phyloP scores from a whole-genome alignment of 805 yeast genomes.

The Saturnispora bothae region DNA sequence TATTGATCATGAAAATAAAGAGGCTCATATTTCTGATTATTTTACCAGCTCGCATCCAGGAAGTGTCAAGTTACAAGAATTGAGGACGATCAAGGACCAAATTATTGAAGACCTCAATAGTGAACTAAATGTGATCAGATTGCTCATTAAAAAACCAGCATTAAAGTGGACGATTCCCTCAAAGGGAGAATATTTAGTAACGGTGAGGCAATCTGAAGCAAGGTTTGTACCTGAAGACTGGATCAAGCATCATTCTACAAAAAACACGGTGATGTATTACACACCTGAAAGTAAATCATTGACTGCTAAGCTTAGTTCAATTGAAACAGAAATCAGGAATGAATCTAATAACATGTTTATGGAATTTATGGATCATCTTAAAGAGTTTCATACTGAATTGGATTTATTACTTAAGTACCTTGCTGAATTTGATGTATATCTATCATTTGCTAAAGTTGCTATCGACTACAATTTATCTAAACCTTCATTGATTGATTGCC shows the following conservation, averaged over 20 bases:
- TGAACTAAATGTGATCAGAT: conserved; percentile 41
- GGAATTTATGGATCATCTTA: conserved; percentile 31
- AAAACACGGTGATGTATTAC: conserved; percentile 60
- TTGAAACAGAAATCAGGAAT: conserved; percentile 41
- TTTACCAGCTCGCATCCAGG: conserved; percentile 37
- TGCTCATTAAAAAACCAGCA: conserved; percentile 23
- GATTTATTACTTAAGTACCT: conserved; percentile 36
- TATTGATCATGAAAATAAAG: conserved; percentile 34
- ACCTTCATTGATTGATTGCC: conserved; percentile 41
- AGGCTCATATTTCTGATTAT: conserved; percentile 26
- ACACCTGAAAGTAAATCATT: conserved; percentile 47
- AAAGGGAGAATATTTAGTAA: conserved; percentile 66
- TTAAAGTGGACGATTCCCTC: conserved; percentile 8
- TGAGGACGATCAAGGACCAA: conserved; percentile 32
- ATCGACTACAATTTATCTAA: conserved; percentile 34
- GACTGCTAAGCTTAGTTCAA: conserved; percentile 46
- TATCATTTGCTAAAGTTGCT: conserved; percentile 57
- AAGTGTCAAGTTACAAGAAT: conserved; percentile 24
- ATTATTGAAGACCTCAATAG: conserved; percentile 38
- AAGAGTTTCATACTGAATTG: conserved; percentile 28
- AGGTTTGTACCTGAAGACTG: conserved; percentile 60
- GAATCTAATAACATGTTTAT: conserved; percentile 39
- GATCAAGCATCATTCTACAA: conserved; percentile 65
- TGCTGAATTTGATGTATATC: conserved; percentile 53
- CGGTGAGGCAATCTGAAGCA: conserved; percentile 51